Conservation (phyloP, 192 early-diverging fungal genomes). For the Entomortierella parvispora region DNA sequence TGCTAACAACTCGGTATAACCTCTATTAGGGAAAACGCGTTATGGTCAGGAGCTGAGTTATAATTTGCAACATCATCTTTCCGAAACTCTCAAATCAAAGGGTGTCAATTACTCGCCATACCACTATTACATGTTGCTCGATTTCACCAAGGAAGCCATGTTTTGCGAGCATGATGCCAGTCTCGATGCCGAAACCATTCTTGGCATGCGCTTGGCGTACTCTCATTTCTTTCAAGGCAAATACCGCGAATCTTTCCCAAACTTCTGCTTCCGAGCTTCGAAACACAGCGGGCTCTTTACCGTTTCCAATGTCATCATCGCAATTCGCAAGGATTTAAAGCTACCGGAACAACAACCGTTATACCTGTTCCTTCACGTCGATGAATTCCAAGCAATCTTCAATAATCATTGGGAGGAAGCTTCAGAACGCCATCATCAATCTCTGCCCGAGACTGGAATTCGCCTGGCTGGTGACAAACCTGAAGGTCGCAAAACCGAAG, state of each 20-base stretch:
- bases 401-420: neutral
- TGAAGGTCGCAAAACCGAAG: neutral
- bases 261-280: neutral
- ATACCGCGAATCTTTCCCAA: slow-evolving; percentile 2
- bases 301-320: neutral
- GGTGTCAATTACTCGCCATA: neutral
- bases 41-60: slow-evolving; percentile 5
- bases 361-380: slow-evolving; percentile 24
- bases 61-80: neutral
- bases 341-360: slow-evolving; percentile 1
- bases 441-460: neutral
- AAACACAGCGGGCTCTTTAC: slow-evolving; percentile 1
- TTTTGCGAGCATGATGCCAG: neutral
- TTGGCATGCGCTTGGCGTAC: slow-evolving; percentile 17
- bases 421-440: neutral
- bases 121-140: slow-evolving; percentile 11
- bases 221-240: slow-evolving; percentile 14
- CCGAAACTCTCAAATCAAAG: neutral
- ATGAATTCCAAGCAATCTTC: slow-evolving; percentile 25
- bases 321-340: slow-evolving; percentile 13
- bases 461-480: slow-evolving; percentile 11
- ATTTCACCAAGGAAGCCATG: neutral
- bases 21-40: slow-evolving; percentile 16
- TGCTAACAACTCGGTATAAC: slow-evolving; percentile 1
- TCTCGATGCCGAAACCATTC: slow-evolving; percentile 3